Evolutionary conservation across 192 early-diverging fungal species (phyloP).

Genomic region (Mortierella alpina): DNA sequence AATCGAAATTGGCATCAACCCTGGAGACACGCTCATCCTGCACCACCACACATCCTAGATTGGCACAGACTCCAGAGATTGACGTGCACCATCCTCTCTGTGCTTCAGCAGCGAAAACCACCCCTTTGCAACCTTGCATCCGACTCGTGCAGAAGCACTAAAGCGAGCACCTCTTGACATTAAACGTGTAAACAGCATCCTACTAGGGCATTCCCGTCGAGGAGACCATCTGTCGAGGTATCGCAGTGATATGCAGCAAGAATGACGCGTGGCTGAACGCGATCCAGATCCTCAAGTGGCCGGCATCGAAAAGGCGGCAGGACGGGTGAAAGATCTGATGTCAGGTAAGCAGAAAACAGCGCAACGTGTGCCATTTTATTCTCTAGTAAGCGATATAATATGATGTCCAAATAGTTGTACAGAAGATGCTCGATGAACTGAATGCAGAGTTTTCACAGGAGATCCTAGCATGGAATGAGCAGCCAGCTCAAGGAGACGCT

Average conservation of each 20-base stretch:
- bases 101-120: too few species aligned
- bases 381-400: neutral
- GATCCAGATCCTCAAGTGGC: slow-evolving; percentile 94
- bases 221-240: slow-evolving; percentile 78
- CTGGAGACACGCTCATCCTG: too few species aligned
- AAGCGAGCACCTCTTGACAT: slow-evolving; percentile 12
- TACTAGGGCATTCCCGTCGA: slow-evolving; percentile 80
- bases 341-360: slow-evolving; percentile 19
- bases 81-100: too few species aligned
- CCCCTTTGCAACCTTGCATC: too few species aligned
- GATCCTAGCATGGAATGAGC: slow-evolving; percentile 64
- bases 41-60: too few species aligned
- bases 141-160: too few species aligned
- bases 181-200: slow-evolving; percentile 63
- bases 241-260: slow-evolving; percentile 83
- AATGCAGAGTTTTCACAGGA: slow-evolving; percentile 75
- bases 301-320: slow-evolving; percentile 86
- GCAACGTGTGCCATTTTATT: neutral
- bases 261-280: slow-evolving; percentile 88
- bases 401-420: too few species aligned
- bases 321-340: slow-evolving; percentile 58
- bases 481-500: slow-evolving; percentile 67
- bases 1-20: too few species aligned
- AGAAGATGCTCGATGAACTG: slow-evolving; percentile 73
- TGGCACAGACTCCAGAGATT: too few species aligned